Percentiles rank a stretch among this genome's conserved stretches.
phyloP scores from a whole-genome alignment of 2,329 filamentous ascomycete species.

The Colletotrichum destructivum region DNA sequence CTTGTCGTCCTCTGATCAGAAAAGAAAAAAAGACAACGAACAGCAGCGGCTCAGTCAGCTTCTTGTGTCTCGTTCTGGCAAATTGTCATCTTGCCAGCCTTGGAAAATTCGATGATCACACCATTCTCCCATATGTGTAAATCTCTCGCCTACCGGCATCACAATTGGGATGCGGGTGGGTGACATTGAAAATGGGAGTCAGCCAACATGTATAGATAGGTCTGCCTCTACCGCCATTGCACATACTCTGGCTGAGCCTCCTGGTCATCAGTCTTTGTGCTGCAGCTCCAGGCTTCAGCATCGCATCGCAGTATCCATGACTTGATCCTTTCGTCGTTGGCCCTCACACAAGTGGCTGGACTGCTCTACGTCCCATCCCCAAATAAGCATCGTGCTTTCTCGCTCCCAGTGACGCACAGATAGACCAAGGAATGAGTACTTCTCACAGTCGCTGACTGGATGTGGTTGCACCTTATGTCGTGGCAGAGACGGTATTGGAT shows the following conservation, averaged over 20 bases:
- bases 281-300: constrained; percentile 34
- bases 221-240: constrained; percentile 14
- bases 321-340: too few relatives aligned
- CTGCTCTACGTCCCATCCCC: not conserved
- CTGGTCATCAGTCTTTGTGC: constrained; percentile 23
- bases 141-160: not conserved
- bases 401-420: not conserved
- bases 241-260: constrained; percentile 18
- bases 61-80: constrained; percentile 1
- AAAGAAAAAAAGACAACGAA: not conserved
- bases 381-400: not conserved
- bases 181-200: constrained; percentile 24
- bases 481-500: not conserved
- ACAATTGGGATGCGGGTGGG: constrained; percentile 9
- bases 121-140: not conserved
- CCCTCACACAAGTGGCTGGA: not conserved
- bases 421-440: too few relatives aligned
- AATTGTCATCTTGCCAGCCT: not conserved
- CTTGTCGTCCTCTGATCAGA: not conserved
- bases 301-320: constrained; percentile 24
- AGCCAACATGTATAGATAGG: not conserved
- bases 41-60: not conserved
- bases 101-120: not conserved
- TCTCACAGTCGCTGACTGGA: not conserved
- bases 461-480: not conserved